Base-by-base conservation (phyloP, 441 rosid species). In the Melastoma candidum region DNA sequence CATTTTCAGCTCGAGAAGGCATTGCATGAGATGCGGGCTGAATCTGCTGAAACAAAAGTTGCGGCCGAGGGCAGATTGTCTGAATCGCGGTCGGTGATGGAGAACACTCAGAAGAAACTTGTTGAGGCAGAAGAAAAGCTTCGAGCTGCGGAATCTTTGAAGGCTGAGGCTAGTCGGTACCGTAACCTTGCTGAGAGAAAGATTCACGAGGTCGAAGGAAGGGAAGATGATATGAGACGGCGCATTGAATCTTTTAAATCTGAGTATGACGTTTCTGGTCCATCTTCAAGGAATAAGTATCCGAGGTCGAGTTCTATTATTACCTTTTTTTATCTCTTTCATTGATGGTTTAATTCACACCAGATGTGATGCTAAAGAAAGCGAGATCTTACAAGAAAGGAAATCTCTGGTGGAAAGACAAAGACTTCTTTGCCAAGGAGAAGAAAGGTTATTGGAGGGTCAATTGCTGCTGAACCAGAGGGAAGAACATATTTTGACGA, bases 11-110 rank as follows among this genome's bases (percentile, higher is more conserved):
- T 92, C 36, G 98, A 92, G 77, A 92, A 92, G 72, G 70, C 92
- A 39, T 71, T 92, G 83, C 97, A 88, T 62, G 98, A 88, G 79
- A 85, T 92, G 74, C 97, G 95, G 65, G 83, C 92, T 48, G 95
- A 92, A 71, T 77, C 79, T 78, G 95, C 98, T 13, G 97, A 88
- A 73, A 69, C 70, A 0, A 92, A 92, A 77, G 84, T 92, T 75
- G 70, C 97, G n/a, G 92, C 95, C 49, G 86, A 58, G 51, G 63
- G 70, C 64, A 81, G 71, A 72, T 62, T 81, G 65, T 74, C 84
- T 63, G 97, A 85, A 73, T 92, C 82, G 12, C 73, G 66, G 7
- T 57, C 2, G 43, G 75, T 88, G 95, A 53, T 74, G 25, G 95
- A 84, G 63, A 83, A 79, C 72, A 79, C 86, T 2, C 81, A 82